phyloP scores from a whole-genome alignment of 2,329 filamentous ascomycete genomes.

The Apiospora malaysiana region DNA sequence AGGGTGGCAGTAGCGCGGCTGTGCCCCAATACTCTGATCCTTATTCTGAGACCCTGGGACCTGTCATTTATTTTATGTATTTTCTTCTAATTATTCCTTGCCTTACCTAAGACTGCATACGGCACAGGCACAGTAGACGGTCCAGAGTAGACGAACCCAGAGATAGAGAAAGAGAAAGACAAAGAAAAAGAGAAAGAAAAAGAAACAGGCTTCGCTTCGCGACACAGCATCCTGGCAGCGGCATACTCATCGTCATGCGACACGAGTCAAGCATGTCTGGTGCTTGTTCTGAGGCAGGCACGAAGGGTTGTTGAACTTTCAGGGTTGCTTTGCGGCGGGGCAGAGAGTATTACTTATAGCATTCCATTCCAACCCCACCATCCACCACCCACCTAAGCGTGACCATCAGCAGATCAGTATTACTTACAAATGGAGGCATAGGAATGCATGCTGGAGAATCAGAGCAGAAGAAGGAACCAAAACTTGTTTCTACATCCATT shows the following conservation, averaged over 20 bases:
- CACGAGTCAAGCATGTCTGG: background rate
- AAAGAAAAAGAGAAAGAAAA: no score
- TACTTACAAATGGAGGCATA: background rate
- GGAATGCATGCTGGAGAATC: background rate
- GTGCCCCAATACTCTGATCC: background rate
- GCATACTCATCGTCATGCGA: background rate
- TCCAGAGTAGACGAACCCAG: no score
- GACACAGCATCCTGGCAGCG: background rate
- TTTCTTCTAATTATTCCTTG: background rate
- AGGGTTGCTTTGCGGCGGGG: background rate
- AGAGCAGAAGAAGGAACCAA: background rate
- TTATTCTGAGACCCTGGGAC: background rate
- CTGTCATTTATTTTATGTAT: background rate
- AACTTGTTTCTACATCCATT: background rate
- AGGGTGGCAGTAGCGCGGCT: conserved; percentile 16
- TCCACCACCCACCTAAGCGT: background rate
- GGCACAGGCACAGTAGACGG: background rate
- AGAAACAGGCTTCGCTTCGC: background rate
- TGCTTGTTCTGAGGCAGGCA: background rate
- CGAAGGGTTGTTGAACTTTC: background rate
- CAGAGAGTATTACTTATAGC: background rate
- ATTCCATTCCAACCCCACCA: conserved; percentile 2
- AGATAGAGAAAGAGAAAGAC: background rate
- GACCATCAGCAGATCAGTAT: background rate
- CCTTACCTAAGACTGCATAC: background rate